Evolutionary conservation across 768 basidiomycete species (phyloP), one percentile per base, ranked within the genome.

Genomic region (Pleurotus tuoliensis): DNA sequence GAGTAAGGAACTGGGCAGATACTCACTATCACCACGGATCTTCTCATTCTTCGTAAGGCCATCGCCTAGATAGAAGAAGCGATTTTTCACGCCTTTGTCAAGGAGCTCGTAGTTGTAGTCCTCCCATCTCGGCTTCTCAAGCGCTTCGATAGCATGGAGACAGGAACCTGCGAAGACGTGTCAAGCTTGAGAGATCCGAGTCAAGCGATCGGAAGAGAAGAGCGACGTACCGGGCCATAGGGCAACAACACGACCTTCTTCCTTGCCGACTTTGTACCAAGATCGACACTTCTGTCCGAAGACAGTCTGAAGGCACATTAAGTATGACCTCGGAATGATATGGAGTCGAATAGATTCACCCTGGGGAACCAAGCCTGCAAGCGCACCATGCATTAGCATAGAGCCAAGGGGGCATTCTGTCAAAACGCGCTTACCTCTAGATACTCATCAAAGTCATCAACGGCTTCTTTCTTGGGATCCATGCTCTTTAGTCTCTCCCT

Each of bases 191-290:
- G 22, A 8, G 40, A 16, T 22, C 15, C 43, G 22, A 39, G 47
- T 22, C 48, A 55, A 30, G 45, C 27, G 6, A 48, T 15, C 18
- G 34, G 15, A 2, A 41, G 22, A 20, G 20, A 24, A 52, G 8
- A 27, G 13, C 16, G 39, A 47, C 70, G 37, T 62, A 82, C 82
- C 82, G 15, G 85, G 84, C 82, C 82, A 87, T 5, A 87, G 70
- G 0, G 74, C 82, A 20, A 77, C 76, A 6, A 86, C 70, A 1
- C 80, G 76, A 1, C 85, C 84, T 66, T 82, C 80, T 59, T 79
- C 78, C 59, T 78, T 80, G 4, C 83, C 83, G 41, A 69, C 72
- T 63, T 86, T 86, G 63, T 86, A 87, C 84, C 86, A 88, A 30
- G 82, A 82, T 12, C 76, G 70, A 60, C 84, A 86, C 59, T 79